These are phyloP conservation scores for Sesbania bispinosa DNA, from an alignment of 306 rosid genomes.

Conservation along the genomic window DNA sequence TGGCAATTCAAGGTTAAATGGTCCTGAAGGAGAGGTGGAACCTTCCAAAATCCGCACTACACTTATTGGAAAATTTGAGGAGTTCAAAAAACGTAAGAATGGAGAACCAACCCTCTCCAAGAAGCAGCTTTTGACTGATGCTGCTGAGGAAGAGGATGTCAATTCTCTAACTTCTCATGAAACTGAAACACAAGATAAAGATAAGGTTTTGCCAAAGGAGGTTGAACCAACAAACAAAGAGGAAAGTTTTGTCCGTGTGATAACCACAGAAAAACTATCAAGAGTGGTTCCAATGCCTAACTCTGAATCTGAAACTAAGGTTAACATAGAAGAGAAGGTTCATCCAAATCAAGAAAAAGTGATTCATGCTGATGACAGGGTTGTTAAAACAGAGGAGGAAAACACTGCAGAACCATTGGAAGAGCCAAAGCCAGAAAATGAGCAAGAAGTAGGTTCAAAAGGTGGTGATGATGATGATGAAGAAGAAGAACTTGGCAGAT, in stretches of 20 bases:
- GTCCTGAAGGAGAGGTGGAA: slow-evolving; percentile 19
- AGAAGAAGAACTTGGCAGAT: not conserved
- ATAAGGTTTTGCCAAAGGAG: not conserved
- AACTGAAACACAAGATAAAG: not conserved
- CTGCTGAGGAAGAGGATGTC: slow-evolving; percentile 14
- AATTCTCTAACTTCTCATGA: slow-evolving; percentile 14
- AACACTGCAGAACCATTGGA: not conserved
- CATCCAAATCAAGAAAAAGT: not conserved
- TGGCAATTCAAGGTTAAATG: slow-evolving; percentile 45
- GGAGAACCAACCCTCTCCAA: slow-evolving; percentile 32
- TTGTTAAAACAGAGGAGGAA: not conserved
- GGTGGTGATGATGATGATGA: not conserved
- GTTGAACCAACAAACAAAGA: not conserved
- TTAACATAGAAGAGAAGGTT: not conserved
- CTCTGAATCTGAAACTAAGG: not conserved
- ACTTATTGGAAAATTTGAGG: slow-evolving; percentile 21
- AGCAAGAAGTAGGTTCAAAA: not conserved
- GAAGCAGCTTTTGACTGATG: slow-evolving; percentile 43
- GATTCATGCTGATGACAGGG: not conserved
- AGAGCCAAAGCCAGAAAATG: not conserved
- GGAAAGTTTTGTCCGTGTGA: not conserved
- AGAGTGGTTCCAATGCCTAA: slow-evolving; percentile 31
- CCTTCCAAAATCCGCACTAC: slow-evolving; percentile 41
- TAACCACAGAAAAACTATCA: not conserved
- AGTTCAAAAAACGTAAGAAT: slow-evolving; percentile 28